Conservation (phyloP, 2,329 filamentous ascomycete species). For the Scleromitrula shiraiana region DNA sequence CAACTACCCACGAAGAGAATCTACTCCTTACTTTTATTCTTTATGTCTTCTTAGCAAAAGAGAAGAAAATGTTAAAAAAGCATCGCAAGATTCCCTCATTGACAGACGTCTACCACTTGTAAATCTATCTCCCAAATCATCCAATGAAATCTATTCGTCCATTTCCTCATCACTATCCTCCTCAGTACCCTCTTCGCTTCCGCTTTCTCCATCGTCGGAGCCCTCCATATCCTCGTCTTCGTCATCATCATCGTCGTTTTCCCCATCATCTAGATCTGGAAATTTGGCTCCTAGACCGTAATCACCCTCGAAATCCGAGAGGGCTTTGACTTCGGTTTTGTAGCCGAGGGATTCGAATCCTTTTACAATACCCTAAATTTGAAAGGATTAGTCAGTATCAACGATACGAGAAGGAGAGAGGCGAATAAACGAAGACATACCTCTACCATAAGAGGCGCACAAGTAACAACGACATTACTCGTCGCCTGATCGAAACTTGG, state of each 20-base stretch:
- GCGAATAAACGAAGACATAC: constrained; percentile 42
- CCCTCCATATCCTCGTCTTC: constrained; percentile 13
- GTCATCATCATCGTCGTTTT: constrained; percentile 34
- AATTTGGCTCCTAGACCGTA: constrained; percentile 61
- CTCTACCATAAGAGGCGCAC: constrained; percentile 76
- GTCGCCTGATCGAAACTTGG: constrained; percentile 72
- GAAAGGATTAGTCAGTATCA: constrained; percentile 5
- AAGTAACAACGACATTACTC: constrained; percentile 82
- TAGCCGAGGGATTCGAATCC: constrained; percentile 72
- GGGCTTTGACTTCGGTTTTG: constrained; percentile 62
- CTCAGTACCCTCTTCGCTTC: too few relatives aligned
- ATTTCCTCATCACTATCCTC: too few relatives aligned
- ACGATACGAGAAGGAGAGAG: not conserved
- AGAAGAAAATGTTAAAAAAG: too few relatives aligned
- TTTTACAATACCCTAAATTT: constrained; percentile 59
- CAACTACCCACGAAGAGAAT: too few relatives aligned
- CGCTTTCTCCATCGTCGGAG: too few relatives aligned
- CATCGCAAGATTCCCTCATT: too few relatives aligned
- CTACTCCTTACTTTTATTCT: too few relatives aligned
- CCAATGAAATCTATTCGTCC: too few relatives aligned
- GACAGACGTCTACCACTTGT: too few relatives aligned
- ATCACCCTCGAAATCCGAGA: constrained; percentile 79
- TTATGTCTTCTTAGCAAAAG: too few relatives aligned
- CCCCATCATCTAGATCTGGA: constrained; percentile 42
- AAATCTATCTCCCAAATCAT: too few relatives aligned